These are phyloP conservation scores for Sclerotinia spermophila DNA, from an alignment of 2,329 filamentous ascomycete species.

Conservation along the genomic window DNA sequence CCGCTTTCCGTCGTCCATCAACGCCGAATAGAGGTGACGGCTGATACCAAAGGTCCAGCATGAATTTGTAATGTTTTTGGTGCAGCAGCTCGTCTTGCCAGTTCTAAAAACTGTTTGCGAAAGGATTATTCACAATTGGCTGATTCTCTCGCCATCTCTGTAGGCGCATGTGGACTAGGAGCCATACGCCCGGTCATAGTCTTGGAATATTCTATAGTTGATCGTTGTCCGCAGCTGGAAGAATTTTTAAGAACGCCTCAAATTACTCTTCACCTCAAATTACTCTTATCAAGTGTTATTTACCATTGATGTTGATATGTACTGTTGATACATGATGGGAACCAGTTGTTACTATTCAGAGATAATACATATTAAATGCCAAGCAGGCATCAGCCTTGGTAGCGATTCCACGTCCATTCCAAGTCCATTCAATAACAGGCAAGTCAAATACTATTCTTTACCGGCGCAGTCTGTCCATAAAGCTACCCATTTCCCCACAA, in stretches of 20 bases:
- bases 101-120: background rate
- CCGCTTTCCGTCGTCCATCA: background rate
- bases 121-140: background rate
- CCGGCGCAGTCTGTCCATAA: background rate
- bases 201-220: background rate
- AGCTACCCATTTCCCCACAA: background rate
- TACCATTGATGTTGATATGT: background rate
- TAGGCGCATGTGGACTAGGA: background rate
- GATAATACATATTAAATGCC: background rate
- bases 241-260: background rate
- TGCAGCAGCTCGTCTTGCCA: background rate
- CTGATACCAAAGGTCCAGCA: background rate
- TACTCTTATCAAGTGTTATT: too few species aligned
- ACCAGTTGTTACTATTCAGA: background rate
- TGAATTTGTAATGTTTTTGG: background rate
- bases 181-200: background rate
- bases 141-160: background rate
- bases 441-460: background rate
- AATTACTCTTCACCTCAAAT: background rate
- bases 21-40: too few species aligned
- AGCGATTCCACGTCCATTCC: too few species aligned
- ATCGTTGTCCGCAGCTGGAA: background rate
- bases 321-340: background rate
- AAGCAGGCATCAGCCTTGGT: background rate
- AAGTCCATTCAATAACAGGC: background rate